Evolutionary conservation across 2,329 filamentous ascomycete species (phyloP).

Genomic region (Trichoderma citrinoviride): DNA sequence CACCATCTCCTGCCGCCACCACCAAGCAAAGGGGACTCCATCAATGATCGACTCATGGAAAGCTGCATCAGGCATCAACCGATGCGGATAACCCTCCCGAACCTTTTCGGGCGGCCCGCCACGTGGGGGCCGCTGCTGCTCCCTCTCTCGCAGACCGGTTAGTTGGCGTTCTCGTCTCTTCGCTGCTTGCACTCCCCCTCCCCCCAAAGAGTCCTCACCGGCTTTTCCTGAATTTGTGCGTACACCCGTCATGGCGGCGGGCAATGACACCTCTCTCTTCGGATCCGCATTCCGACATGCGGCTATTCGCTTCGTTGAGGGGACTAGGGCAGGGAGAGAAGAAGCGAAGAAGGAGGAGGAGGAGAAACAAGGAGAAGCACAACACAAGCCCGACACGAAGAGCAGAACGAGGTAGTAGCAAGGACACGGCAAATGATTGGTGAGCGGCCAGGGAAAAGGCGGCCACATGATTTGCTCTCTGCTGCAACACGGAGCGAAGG

Average conservation of each 20-base stretch:
- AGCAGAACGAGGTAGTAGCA: neutral
- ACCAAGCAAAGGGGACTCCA: neutral
- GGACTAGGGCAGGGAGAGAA: neutral
- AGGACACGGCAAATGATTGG: neutral
- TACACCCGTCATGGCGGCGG: conserved; percentile 4
- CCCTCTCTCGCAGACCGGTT: neutral
- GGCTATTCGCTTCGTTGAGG: neutral
- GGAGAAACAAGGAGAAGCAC: neutral
- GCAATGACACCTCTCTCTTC: conserved; percentile 3
- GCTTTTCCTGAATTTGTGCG: conserved; percentile 9
- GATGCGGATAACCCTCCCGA: conserved; percentile 17
- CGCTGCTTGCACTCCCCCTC: neutral
- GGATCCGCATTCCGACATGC: neutral
- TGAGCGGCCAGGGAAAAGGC: neutral
- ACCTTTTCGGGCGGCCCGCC: conserved; percentile 13
- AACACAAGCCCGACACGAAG: neutral
- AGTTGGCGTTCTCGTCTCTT: neutral
- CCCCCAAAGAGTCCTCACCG: neutral
- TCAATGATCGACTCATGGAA: conserved; percentile 21
- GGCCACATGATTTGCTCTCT: neutral
- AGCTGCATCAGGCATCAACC: conserved; percentile 22
- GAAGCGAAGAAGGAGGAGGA: neutral
- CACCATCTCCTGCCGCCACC: neutral
- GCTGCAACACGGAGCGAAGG: neutral
- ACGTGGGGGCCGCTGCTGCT: conserved; percentile 18